phyloP scores from a whole-genome alignment of 257 asterid genomes.

The Penstemon newberryi region DNA sequence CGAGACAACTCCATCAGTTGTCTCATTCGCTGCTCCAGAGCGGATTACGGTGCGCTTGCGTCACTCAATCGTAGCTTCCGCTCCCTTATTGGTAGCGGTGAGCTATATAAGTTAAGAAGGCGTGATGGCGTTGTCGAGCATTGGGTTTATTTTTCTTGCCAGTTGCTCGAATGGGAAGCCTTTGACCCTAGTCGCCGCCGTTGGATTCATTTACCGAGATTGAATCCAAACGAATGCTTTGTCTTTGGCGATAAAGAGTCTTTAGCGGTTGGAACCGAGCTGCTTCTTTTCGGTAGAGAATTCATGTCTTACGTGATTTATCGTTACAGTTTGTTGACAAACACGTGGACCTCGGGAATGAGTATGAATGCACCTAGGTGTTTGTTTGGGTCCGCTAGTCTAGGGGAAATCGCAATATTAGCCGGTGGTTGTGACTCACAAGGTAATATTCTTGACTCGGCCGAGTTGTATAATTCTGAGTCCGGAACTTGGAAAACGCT shows the following conservation, averaged over 20 bases:
- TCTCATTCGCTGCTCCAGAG: constrained; percentile 67
- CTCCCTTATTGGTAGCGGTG: constrained; percentile 52
- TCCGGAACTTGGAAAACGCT: constrained; percentile 55
- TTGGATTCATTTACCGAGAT: constrained; percentile 64
- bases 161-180: constrained; percentile 64
- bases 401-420: constrained; percentile 73
- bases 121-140: constrained; percentile 65
- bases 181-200: constrained; percentile 53
- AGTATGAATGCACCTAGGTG: constrained; percentile 52
- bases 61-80: constrained; percentile 58
- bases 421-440: constrained; percentile 84
- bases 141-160: constrained; percentile 68
- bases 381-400: constrained; percentile 86
- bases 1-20: constrained; percentile 55
- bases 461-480: constrained; percentile 65
- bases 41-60: constrained; percentile 53
- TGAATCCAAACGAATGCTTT: constrained; percentile 71
- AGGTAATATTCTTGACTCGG: constrained; percentile 44
- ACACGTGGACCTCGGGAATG: constrained; percentile 57
- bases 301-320: constrained; percentile 73
- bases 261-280: constrained; percentile 90
- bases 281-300: constrained; percentile 84
- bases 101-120: constrained; percentile 47
- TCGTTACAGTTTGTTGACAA: constrained; percentile 68
- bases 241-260: constrained; percentile 82